phyloP scores from a whole-genome alignment of 768 basidiomycete species.

The Neoboletus magnificus region DNA sequence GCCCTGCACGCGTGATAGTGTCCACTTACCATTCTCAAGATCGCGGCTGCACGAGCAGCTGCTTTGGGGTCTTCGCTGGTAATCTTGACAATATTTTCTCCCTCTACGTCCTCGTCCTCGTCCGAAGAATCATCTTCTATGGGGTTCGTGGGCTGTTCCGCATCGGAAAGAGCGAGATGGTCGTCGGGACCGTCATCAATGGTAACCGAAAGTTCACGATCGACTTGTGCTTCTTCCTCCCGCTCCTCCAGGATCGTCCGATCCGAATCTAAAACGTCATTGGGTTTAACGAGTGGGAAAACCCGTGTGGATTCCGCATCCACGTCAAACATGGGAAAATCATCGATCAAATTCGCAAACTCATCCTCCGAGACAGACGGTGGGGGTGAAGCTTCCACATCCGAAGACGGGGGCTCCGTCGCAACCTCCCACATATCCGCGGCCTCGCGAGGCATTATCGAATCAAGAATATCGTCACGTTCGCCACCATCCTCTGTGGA shows the following conservation, averaged over 20 bases:
- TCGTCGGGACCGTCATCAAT: conserved; percentile 16
- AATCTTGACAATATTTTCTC: conserved; percentile 68
- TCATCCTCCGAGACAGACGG: conserved; percentile 16
- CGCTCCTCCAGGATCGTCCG: conserved; percentile 21
- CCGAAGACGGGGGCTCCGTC: conserved; percentile 22
- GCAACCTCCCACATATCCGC: conserved; percentile 17
- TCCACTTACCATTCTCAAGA: conserved; percentile 74
- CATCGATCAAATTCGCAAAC: conserved; percentile 16
- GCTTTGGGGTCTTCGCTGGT: conserved; percentile 81
- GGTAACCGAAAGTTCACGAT: conserved; percentile 36
- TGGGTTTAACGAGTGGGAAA: not conserved
- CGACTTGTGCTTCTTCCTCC: conserved; percentile 32
- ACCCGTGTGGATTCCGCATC: conserved; percentile 17
- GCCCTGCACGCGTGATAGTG: not conserved
- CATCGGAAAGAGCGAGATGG: not conserved
- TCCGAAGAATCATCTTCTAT: conserved; percentile 20
- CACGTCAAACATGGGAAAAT: conserved; percentile 13
- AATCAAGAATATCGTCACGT: not conserved
- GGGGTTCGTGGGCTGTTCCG: not conserved
- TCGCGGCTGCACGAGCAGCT: conserved; percentile 90
- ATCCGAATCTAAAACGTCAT: conserved; percentile 9
- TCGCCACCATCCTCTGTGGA: conserved; percentile 6
- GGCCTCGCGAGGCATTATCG: conserved; percentile 3
- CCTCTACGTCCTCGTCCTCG: conserved; percentile 33
- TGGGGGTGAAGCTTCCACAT: conserved; percentile 6